Base-by-base conservation (phyloP, 1,139 yeast species). In the Zygotorulaspora mrakii region DNA sequence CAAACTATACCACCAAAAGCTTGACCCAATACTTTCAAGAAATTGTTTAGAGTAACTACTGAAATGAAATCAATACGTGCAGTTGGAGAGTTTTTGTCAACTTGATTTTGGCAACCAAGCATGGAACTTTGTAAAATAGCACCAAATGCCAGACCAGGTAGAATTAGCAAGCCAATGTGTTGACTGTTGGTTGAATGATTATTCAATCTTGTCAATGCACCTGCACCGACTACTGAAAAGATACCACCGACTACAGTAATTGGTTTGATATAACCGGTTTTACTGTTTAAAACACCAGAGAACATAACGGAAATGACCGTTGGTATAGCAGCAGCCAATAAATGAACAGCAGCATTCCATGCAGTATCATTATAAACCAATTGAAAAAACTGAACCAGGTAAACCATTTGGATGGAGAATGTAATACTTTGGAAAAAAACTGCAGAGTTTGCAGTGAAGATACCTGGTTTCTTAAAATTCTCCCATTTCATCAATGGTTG, bases 101-200 rank as follows among this genome's bases (percentile, higher is more conserved):
- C 37, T 22, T 48, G 52, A 12, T 79, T 54, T 54, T 81, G 87
- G 5, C 74, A 69, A 11, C 77, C 63, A 16, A 81, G 55, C 32
- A 76, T 51, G 1, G 75, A 60, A 23, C 77, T 64, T 57, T 79
- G 88, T 50, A 78, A 66, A 37, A 68, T 65, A 16, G 72, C 50
- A 1, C 88, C 87, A 35, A 73, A 62, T 0, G 78, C 71, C 17
- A 77, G 54, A 41, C 87, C 87, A 5, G 70, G 67, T 4, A 77
- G 52, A 22, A 81, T 73, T 29, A 73, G 58, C 9, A 70, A 62
- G 0, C 87, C 87, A 43, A 80, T 76, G 31, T 69, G 65, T 35
- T 64, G 53, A 4, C 67, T 59, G 14, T 54, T 50, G 1, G 65
- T 51, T 1, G 77, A 67, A 39, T 67, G 45, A 11, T 59, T 63